phyloP scores from a whole-genome alignment of 805 yeast species.

The Novakomyces olei region DNA sequence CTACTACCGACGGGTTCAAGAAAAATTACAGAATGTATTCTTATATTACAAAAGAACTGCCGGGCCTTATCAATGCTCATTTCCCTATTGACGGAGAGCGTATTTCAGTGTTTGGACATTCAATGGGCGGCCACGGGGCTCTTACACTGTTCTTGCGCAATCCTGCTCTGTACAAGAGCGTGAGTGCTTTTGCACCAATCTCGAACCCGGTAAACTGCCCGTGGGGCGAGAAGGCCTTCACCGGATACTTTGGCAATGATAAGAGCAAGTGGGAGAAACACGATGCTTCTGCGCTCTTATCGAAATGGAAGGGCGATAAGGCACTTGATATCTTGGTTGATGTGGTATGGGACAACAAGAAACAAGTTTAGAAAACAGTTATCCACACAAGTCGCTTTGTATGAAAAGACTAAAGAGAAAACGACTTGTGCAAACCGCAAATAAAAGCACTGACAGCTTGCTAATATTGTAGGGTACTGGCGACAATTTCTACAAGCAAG shows the following conservation, averaged over 20 bases:
- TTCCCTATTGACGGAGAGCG: slow-evolving; percentile 32
- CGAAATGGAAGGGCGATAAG: slow-evolving; percentile 31
- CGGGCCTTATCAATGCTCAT: slow-evolving; percentile 24
- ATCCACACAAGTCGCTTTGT: too few relatives aligned
- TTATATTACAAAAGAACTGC: slow-evolving; percentile 57
- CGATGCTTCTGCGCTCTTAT: slow-evolving; percentile 66
- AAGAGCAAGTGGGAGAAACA: slow-evolving; percentile 39
- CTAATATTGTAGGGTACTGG: slow-evolving; percentile 56
- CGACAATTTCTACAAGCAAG: slow-evolving; percentile 46
- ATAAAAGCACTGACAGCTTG: too few relatives aligned
- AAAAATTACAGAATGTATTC: slow-evolving; percentile 68
- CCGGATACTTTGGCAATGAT: slow-evolving; percentile 47
- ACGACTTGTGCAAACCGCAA: too few relatives aligned
- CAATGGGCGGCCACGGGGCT: slow-evolving; percentile 98
- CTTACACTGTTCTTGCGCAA: slow-evolving; percentile 42
- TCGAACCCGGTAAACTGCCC: slow-evolving; percentile 51
- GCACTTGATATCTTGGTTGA: slow-evolving; percentile 51
- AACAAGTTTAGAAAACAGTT: too few relatives aligned
- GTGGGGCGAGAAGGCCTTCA: slow-evolving; percentile 79
- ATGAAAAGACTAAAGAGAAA: too few relatives aligned
- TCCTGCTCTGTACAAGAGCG: slow-evolving; percentile 53
- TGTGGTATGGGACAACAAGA: too few relatives aligned
- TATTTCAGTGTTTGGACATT: slow-evolving; percentile 76
- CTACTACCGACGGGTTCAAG: slow-evolving; percentile 50
- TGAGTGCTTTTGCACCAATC: slow-evolving; percentile 81